A percentile compares a stretch with the other conserved stretches of the same genome.
These are phyloP conservation scores for Plantago rigida DNA, from an alignment of 305 asterid genomes.

Conservation along the genomic window DNA sequence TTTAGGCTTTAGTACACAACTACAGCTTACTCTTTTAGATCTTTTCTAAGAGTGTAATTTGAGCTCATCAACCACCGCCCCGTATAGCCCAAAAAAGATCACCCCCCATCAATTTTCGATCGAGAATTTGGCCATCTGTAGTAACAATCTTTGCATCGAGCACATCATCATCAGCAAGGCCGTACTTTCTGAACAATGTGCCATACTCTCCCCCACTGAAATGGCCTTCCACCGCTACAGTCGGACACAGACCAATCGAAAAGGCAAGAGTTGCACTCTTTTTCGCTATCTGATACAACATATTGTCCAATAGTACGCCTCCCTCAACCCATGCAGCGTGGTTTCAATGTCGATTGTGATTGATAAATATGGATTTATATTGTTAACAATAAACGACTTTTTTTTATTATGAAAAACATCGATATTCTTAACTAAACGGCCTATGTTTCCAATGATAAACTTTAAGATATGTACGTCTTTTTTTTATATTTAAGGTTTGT, in stretches of 20 bases:
- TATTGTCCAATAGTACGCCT: slow-evolving; percentile 33
- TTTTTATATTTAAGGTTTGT: no score
- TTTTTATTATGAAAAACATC: no score
- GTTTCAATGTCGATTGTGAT: slow-evolving; percentile 29
- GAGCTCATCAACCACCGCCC: slow-evolving; percentile 45
- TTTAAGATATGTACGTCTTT: no score
- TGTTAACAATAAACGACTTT: no score
- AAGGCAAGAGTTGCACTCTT: slow-evolving; percentile 30
- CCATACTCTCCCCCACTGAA: slow-evolving; percentile 39
- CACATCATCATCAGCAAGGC: slow-evolving; percentile 29
- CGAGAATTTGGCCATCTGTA: slow-evolving; percentile 26
- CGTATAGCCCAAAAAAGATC: slow-evolving; percentile 41
- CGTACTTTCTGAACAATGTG: background rate
- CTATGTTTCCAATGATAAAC: no score
- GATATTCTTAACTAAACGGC: no score
- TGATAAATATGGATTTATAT: no score
- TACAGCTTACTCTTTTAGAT: no score
- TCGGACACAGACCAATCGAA: slow-evolving; percentile 31
- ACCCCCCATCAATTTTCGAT: slow-evolving; percentile 32
- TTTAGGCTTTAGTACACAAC: no score
- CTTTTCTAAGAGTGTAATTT: no score
- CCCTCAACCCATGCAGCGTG: slow-evolving; percentile 32
- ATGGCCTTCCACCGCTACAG: slow-evolving; percentile 29
- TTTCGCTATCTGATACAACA: slow-evolving; percentile 27
- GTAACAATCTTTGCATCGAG: slow-evolving; percentile 26